Conservation (phyloP, 2,329 filamentous ascomycete species). For the Periconia sp. region DNA sequence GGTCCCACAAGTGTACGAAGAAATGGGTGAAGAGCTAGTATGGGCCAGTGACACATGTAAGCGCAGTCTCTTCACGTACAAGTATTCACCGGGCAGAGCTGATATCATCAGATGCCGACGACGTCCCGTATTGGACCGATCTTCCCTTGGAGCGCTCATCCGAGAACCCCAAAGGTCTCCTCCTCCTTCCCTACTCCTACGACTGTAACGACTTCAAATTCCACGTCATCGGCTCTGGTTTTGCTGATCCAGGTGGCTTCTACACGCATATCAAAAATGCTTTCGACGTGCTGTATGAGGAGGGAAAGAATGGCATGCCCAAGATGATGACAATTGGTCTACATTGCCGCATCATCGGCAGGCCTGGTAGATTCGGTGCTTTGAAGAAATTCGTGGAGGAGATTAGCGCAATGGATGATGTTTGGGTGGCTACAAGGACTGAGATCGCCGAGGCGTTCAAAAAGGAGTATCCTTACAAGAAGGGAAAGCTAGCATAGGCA, state of each 20-base stretch:
- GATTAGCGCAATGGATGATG: constrained; percentile 58
- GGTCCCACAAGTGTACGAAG: constrained; percentile 58
- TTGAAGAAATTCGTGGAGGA: constrained; percentile 62
- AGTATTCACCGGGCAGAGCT: no score
- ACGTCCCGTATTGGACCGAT: constrained; percentile 63
- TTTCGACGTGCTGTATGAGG: constrained; percentile 61
- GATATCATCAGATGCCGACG: no score
- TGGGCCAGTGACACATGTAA: constrained; percentile 59
- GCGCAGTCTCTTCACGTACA: no score
- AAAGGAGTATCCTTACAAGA: constrained; percentile 56
- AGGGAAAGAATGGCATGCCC: constrained; percentile 55
- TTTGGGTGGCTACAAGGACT: constrained; percentile 61
- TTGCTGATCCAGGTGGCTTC: constrained; percentile 54
- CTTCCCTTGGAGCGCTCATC: constrained; percentile 55
- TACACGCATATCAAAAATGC: constrained; percentile 57
- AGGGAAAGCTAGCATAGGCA: constrained; percentile 43
- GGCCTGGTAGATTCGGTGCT: constrained; percentile 59
- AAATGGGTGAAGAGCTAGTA: constrained; percentile 58
- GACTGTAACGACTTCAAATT: constrained; percentile 63
- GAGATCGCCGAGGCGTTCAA: constrained; percentile 60
- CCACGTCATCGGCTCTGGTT: constrained; percentile 51
- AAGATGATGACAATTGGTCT: constrained; percentile 66
- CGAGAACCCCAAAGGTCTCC: constrained; percentile 52
- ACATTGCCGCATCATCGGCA: constrained; percentile 60
- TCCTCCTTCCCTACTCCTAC: constrained; percentile 62